Evolutionary conservation across 441 rosid genomes (phyloP).

Genomic region (Breynia disticha): DNA sequence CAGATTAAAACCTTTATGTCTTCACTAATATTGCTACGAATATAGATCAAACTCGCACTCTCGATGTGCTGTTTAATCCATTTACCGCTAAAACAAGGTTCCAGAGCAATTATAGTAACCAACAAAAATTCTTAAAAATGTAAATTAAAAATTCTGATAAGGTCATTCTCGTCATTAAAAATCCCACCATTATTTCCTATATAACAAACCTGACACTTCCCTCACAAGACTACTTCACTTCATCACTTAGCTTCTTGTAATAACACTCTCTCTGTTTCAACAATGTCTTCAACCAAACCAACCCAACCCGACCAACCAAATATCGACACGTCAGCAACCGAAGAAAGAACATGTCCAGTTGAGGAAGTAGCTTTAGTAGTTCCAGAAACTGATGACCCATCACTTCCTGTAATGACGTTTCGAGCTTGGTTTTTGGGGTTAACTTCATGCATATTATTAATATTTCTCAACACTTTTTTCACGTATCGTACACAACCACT

Average conservation of each 20-base stretch:
- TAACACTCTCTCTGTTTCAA: background rate
- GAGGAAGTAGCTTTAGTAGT: conserved; percentile 90
- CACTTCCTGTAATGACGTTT: conserved; percentile 85
- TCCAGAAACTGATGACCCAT: conserved; percentile 87
- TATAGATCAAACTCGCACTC: no score
- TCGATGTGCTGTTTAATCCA: no score
- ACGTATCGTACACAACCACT: conserved; percentile 94
- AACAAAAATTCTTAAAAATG: no score
- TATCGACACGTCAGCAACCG: conserved; percentile 4
- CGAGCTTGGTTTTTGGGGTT: conserved; percentile 85
- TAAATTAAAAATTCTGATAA: no score
- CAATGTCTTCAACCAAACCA: background rate
- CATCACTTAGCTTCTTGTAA: background rate
- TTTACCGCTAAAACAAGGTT: no score
- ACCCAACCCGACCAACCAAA: conserved; percentile 5
- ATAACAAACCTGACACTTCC: no score
- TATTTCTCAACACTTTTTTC: conserved; percentile 97
- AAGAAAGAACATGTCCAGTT: conserved; percentile 35
- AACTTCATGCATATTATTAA: conserved; percentile 51
- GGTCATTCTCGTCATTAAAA: no score
- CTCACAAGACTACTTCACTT: no score
- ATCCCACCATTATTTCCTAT: no score
- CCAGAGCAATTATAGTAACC: no score
- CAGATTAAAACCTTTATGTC: no score
- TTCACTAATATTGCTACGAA: no score